phyloP scores from a whole-genome alignment of 306 rosid species.

The Sicyos baderoa region DNA sequence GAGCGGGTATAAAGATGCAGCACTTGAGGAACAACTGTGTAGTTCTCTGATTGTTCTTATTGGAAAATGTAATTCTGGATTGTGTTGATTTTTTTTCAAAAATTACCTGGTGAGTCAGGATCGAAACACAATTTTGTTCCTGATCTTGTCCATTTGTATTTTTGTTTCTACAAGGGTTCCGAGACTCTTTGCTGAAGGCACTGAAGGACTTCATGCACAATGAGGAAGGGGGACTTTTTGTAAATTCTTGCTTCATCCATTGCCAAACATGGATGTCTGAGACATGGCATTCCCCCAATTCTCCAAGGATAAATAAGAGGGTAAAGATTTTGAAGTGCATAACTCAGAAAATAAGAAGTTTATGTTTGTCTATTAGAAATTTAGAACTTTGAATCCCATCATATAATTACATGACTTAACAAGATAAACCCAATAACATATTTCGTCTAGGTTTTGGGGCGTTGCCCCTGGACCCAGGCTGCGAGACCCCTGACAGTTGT shows the following conservation, averaged over 20 bases:
- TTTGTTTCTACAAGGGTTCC: conserved; percentile 48
- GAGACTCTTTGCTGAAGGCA: conserved; percentile 59
- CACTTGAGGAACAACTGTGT: not conserved
- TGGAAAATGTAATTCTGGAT: conserved; percentile 10
- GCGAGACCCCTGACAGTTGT: not conserved
- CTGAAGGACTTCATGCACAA: conserved; percentile 50
- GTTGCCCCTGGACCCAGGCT: too few relatives aligned
- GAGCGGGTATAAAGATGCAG: not conserved
- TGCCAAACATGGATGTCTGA: conserved; percentile 70
- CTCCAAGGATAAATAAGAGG: conserved; percentile 67
- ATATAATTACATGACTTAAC: too few relatives aligned
- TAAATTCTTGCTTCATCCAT: conserved; percentile 79
- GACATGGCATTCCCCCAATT: conserved; percentile 77
- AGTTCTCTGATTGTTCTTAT: conserved; percentile 4
- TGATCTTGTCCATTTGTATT: not conserved
- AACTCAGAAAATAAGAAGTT: not conserved
- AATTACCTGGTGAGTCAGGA: not conserved
- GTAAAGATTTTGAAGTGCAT: conserved; percentile 26
- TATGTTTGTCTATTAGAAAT: not conserved
- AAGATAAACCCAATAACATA: too few relatives aligned
- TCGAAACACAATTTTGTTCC: conserved; percentile 5
- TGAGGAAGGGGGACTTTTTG: conserved; percentile 59
- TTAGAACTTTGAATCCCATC: too few relatives aligned
- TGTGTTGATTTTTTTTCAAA: not conserved
- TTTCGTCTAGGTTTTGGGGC: too few relatives aligned